Base-by-base conservation (phyloP, 2,329 filamentous ascomycete genomes). In the Dendryphion nanum region DNA sequence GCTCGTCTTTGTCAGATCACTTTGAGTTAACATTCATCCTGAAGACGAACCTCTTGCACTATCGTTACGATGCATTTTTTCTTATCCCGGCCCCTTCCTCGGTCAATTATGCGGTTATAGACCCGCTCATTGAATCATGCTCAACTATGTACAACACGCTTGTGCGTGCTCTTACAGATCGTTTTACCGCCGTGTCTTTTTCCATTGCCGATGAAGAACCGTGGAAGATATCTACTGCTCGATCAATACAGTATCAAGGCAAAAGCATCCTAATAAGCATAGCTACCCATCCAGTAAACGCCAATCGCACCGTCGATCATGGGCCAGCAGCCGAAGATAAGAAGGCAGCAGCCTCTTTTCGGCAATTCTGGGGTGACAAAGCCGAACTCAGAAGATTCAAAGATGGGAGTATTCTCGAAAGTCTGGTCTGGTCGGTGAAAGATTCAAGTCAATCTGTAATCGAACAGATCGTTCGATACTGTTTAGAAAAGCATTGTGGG, bases 341-440 rank as follows among this genome's bases (percentile, higher is more conserved):
- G 64, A 82, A 85, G 47, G 87, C 89, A 47, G 85, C 89, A 17
- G 81, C 82, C 7, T 77, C 76, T 20, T 98, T 96, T 64, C 86
- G 88, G 23, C 80, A 83, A 21, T 97, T 98, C 61, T 98, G 94
- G 93, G 93, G 91, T 5, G 85, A 91, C 7, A 95, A 93, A 62
- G 81, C 93, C 1, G 93, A 98, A 64, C 75, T 98, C 31, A 81
- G 93, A 48, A 86, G 93, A 15, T 98, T 98, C 73, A 94, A 90
- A 55, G 89, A 97, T 57, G 93, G 93, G 16, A 91, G 85, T 53
- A 96, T 98, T 49, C 76, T 89, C 6, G 94, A 98, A 65, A 95
- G 87, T 56, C 73, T 97, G 19, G 83, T 95, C 15, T 98, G 93
- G 93, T 75, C 67, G 2, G 45, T 75, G 2, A 78, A 82, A 48